Percentiles rank a stretch among this genome's conserved stretches.
phyloP scores from a whole-genome alignment of 202 grass and related monocot genomes.

The Carex arenaria region DNA sequence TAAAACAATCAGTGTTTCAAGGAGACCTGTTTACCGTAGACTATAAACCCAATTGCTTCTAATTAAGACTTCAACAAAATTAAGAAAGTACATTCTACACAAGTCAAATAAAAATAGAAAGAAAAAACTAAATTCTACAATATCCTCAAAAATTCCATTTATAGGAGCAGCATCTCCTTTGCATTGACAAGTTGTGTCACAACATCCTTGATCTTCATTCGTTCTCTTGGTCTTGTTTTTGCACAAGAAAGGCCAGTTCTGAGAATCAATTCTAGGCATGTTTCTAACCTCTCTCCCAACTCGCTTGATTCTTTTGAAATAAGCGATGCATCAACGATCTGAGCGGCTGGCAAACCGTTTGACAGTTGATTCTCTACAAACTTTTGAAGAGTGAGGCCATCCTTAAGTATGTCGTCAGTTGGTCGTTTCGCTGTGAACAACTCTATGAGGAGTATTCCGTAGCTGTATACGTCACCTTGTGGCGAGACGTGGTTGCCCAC shows the following conservation, averaged over 20 bases:
- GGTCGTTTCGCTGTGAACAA: slow-evolving; percentile 20
- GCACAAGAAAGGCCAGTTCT: slow-evolving; percentile 7
- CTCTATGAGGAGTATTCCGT: slow-evolving; percentile 7
- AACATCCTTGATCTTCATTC: slow-evolving; percentile 13
- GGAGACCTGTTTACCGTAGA: too few relatives aligned
- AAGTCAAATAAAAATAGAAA: too few relatives aligned
- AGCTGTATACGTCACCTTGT: slow-evolving; percentile 14
- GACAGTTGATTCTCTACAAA: slow-evolving; percentile 18
- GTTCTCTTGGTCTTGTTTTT: slow-evolving; percentile 9
- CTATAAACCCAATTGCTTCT: too few relatives aligned
- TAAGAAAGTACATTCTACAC: too few relatives aligned
- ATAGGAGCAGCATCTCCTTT: neutral
- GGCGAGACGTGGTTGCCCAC: neutral
- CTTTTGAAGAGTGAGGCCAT: slow-evolving; percentile 21
- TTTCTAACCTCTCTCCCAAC: slow-evolving; percentile 1
- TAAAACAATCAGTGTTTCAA: too few relatives aligned
- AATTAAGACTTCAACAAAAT: too few relatives aligned
- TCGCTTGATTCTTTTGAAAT: neutral
- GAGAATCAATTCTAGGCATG: slow-evolving; percentile 8
- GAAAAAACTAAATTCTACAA: too few relatives aligned
- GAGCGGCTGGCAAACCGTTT: neutral
- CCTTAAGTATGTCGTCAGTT: slow-evolving; percentile 12
- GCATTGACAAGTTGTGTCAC: slow-evolving; percentile 8
- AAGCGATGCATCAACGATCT: slow-evolving; percentile 10
- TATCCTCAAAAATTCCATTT: neutral